A percentile compares a stretch with the other conserved stretches of the same genome.
These are phyloP conservation scores for Colletotrichum camelliae DNA, from an alignment of 2,329 filamentous ascomycete genomes.

Conservation along the genomic window DNA sequence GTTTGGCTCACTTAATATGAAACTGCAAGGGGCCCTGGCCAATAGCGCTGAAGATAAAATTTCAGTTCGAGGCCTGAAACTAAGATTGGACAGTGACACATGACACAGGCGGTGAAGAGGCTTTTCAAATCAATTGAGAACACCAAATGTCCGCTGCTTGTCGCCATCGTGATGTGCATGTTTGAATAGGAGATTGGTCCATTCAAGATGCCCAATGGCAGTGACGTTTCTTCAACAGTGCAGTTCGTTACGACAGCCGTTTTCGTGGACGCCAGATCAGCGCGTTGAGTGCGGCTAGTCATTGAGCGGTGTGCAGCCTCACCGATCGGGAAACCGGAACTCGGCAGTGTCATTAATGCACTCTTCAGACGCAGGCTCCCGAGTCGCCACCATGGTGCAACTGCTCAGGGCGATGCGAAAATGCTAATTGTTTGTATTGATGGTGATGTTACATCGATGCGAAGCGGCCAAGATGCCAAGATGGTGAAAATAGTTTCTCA, in stretches of 20 bases:
- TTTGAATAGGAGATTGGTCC: background rate
- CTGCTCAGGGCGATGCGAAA: background rate
- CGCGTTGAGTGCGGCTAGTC: background rate
- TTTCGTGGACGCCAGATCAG: background rate
- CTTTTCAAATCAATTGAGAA: background rate
- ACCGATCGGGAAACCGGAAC: background rate
- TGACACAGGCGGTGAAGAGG: constrained; percentile 7
- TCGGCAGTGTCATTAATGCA: background rate
- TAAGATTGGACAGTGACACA: background rate
- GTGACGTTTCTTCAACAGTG: background rate
- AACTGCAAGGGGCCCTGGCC: background rate
- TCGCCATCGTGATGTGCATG: background rate
- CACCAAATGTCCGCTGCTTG: background rate
- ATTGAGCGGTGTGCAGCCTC: background rate
- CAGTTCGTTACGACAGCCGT: background rate
- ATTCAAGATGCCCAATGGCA: background rate
- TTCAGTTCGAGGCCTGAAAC: constrained; percentile 6
- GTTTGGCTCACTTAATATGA: constrained; percentile 1
- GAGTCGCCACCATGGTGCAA: background rate
- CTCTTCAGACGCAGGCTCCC: background rate
- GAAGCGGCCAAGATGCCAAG: background rate
- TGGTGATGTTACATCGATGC: background rate
- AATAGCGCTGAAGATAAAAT: background rate
- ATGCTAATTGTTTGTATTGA: background rate
- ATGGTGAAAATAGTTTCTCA: background rate